Conservation (phyloP, 176 grass and related monocot genomes). For the Chloris gayana region DNA sequence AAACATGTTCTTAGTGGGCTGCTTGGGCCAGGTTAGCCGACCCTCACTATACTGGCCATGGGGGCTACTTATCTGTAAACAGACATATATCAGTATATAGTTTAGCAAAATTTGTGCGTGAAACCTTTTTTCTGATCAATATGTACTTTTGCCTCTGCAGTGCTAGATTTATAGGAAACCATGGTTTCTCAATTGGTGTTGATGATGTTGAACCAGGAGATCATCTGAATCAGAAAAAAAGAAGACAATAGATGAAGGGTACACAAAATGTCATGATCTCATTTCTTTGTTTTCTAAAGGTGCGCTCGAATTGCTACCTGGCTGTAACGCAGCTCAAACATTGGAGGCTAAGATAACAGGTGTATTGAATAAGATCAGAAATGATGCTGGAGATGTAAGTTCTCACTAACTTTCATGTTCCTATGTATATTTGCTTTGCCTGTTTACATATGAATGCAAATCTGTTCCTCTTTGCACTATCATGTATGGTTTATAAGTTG, state of each 20-base stretch:
- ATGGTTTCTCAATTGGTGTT: conserved; percentile 96
- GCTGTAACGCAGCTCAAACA: conserved; percentile 71
- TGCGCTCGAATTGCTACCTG: conserved; percentile 62
- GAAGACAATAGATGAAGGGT: conserved; percentile 68
- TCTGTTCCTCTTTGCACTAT: conserved; percentile 3
- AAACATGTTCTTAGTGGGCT: background rate
- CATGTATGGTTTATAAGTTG: conserved; percentile 26
- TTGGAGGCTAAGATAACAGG: conserved; percentile 71
- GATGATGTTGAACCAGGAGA: conserved; percentile 93
- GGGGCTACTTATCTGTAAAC: background rate
- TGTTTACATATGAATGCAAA: background rate
- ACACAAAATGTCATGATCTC: conserved; percentile 73
- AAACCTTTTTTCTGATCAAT: conserved; percentile 40
- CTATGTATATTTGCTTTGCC: conserved; percentile 27
- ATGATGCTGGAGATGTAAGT: conserved; percentile 69
- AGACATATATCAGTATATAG: background rate
- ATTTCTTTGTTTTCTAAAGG: conserved; percentile 75
- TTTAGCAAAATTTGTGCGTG: background rate
- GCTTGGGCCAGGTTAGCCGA: background rate
- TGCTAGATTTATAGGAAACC: conserved; percentile 98
- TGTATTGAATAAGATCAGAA: conserved; percentile 82
- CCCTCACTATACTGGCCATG: background rate
- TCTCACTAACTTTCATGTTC: conserved; percentile 11
- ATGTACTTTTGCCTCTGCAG: conserved; percentile 43
- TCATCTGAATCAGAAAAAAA: conserved; percentile 70